Evolutionary conservation across 768 basidiomycete species (phyloP), one percentile per base, ranked within the genome.

Genomic region (Trichaptum fuscoviolaceum): DNA sequence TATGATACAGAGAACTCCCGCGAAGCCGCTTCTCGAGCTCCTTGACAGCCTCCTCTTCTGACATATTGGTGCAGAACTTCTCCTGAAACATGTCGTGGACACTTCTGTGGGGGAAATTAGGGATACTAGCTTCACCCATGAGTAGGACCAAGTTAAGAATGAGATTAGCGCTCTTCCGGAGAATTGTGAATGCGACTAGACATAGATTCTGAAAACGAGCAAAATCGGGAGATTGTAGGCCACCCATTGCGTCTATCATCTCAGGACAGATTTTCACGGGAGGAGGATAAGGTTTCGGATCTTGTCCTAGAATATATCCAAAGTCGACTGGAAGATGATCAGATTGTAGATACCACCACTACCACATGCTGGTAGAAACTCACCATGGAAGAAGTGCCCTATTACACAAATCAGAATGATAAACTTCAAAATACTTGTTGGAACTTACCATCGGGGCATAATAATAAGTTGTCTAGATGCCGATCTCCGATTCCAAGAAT

Each of bases 171-270:
- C 92, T 95, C 82, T 99, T 98, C 70, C 96, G 88, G 65, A 99
- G 84, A 73, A 93, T 95, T 64, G 91, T 92, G 78, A 99, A 99
- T 1, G 95, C 97, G n/a, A 96, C 99, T 77, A 96, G 96, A 75
- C 94, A 97, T 70, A 95, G 91, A 71, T 87, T 91, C 77, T 98
- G 95, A 87, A 99, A 99, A 34, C 96, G 90, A 26, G 89, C 86
- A 76, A 98, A 98, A 75, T 99, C 96, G n/a, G 91, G 85, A 7
- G 95, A 96, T 72, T 92, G 87, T 1, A 93, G 89, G 12, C 97
- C 96, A n/a, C 97, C 97, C 95, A 99, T 96, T 12, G 93, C 96
- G 74, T 99, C 97, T 0, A 99, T 94, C 97, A 99, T 99, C 75
- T 99, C 97, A 73, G 96, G 96, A 78, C 96, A 98, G 57, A 99